A percentile compares a stretch with the other conserved stretches of the same genome.
Evolutionary conservation across 208 protist genomes (phyloP).

Genomic region (Histomonas meleagridis): DNA sequence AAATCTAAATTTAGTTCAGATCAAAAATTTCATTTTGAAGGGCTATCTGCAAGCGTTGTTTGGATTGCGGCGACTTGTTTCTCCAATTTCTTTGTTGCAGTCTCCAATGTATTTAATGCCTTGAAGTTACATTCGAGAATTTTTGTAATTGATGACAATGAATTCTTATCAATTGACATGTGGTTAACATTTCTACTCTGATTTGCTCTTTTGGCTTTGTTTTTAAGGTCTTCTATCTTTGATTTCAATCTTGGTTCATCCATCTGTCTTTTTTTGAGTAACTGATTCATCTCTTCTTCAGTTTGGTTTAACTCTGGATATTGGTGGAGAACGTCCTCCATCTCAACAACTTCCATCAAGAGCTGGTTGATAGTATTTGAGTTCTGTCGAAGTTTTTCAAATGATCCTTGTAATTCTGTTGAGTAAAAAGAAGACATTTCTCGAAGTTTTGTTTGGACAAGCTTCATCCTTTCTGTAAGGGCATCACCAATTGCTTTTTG

Average conservation of each 20-base stretch:
- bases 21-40: not conserved
- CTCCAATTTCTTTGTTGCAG: not conserved
- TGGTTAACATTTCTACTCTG: not conserved
- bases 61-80: not conserved
- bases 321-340: slow-evolving; percentile 30
- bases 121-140: not conserved
- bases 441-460: not conserved
- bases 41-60: too few relatives aligned
- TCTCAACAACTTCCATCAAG: slow-evolving; percentile 1
- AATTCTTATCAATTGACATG: not conserved
- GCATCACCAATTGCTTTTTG: not conserved
- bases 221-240: not conserved
- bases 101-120: not conserved
- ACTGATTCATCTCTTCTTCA: not conserved
- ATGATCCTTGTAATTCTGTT: not conserved
- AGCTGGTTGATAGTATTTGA: not conserved
- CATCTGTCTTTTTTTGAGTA: not conserved
- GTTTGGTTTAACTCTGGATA: not conserved
- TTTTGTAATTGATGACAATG: not conserved
- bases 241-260: not conserved
- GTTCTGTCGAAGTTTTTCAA: not conserved
- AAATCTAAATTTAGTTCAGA: too few relatives aligned
- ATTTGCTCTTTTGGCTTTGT: not conserved
- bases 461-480: not conserved
- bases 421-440: slow-evolving; percentile 13